Percentiles rank a stretch among this genome's conserved stretches.
Evolutionary conservation across 129 eudicot genomes (phyloP).

Genomic region (Helianthus tuberosus): DNA sequence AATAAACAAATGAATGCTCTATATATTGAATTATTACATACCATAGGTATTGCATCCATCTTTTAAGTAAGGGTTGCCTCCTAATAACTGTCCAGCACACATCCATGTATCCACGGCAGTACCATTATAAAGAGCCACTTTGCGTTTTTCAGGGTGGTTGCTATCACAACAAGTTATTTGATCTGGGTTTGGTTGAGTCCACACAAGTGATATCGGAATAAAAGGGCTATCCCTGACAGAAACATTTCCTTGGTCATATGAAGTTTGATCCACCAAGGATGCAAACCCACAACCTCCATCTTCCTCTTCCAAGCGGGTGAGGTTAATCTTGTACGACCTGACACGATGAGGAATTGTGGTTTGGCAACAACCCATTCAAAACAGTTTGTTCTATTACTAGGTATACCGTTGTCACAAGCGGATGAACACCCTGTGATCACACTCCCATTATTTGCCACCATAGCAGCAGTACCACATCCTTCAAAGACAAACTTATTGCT

Average conservation of each 20-base stretch:
- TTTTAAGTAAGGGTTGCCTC: background rate
- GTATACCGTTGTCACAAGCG: too few relatives aligned
- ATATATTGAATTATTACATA: too few relatives aligned
- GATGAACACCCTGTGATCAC: too few relatives aligned
- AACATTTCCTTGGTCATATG: background rate
- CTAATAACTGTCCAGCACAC: background rate
- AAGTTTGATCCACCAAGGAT: background rate
- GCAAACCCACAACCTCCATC: too few relatives aligned
- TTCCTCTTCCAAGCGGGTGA: too few relatives aligned
- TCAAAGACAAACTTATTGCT: conserved; percentile 3
- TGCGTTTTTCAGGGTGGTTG: background rate
- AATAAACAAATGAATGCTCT: too few relatives aligned
- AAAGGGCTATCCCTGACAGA: background rate
- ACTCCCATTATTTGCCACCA: too few relatives aligned
- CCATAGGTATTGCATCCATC: background rate
- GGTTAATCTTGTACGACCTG: background rate
- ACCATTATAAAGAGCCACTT: background rate
- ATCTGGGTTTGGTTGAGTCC: background rate
- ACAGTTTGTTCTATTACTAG: too few relatives aligned
- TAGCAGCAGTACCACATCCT: too few relatives aligned
- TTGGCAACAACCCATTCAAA: too few relatives aligned
- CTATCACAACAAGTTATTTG: background rate
- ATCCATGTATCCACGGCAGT: background rate
- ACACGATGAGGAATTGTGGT: background rate
- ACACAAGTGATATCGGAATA: background rate